phyloP scores from a whole-genome alignment of 2,329 filamentous ascomycete species.

The Fusarium piperis region DNA sequence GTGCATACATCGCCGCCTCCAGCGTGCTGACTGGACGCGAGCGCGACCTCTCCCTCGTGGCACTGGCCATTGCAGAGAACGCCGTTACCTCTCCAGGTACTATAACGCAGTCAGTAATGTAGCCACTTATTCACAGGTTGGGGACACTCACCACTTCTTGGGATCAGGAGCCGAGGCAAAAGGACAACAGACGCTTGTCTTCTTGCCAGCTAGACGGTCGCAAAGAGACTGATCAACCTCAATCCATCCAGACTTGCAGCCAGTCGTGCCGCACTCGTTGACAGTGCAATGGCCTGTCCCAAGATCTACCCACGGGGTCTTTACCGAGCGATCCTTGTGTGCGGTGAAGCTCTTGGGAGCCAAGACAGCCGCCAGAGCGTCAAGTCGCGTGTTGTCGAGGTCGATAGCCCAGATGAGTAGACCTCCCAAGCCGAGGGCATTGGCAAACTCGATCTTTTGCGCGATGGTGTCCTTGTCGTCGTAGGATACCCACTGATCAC shows the following conservation, averaged over 20 bases:
- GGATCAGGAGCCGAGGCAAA: conserved; percentile 43
- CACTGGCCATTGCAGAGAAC: conserved; percentile 46
- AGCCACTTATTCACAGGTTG: neutral
- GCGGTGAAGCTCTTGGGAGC: conserved; percentile 5
- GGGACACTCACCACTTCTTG: conserved; percentile 36
- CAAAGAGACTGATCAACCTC: neutral
- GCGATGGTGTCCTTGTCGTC: conserved; percentile 18
- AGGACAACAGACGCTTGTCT: conserved; percentile 46
- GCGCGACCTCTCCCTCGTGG: conserved; percentile 45
- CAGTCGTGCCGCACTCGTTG: conserved; percentile 1
- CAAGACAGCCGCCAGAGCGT: conserved; percentile 28
- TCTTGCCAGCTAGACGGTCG: conserved; percentile 9
- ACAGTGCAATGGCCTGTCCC: neutral
- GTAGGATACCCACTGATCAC: conserved; percentile 54
- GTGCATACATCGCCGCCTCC: conserved; percentile 42
- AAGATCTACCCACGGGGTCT: neutral
- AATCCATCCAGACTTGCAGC: neutral
- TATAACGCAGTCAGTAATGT: neutral
- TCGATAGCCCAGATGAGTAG: conserved; percentile 49
- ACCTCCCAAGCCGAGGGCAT: conserved; percentile 44
- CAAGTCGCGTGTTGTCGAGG: conserved; percentile 28
- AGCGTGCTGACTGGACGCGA: conserved; percentile 42
- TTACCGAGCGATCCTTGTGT: conserved; percentile 11
- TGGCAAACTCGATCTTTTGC: conserved; percentile 41
- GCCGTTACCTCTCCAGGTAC: conserved; percentile 44